phyloP scores from a whole-genome alignment of 352 stramenopile genomes.

The Porosira glacialis region DNA sequence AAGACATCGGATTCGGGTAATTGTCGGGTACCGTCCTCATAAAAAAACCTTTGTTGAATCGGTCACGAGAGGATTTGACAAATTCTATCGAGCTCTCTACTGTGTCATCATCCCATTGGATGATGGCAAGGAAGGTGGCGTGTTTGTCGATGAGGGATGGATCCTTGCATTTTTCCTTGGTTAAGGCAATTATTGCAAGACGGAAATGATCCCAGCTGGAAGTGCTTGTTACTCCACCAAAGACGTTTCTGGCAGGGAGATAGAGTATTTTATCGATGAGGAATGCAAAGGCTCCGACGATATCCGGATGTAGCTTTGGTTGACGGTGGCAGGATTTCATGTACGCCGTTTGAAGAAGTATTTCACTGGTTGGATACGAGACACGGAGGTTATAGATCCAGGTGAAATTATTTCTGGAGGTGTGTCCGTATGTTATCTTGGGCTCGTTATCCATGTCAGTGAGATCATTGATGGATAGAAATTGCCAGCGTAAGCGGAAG shows the following conservation, averaged over 20 bases:
- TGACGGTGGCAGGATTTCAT: constrained; percentile 11
- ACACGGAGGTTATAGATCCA: constrained; percentile 4
- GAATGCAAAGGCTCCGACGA: neutral
- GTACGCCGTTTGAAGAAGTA: constrained; percentile 2
- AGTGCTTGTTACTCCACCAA: constrained; percentile 16
- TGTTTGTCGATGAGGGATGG: constrained; percentile 20
- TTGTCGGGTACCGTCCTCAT: no score
- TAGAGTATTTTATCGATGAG: neutral
- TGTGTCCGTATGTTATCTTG: neutral
- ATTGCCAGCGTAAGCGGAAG: neutral
- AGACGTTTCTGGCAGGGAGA: constrained; percentile 28
- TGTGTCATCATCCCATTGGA: no score
- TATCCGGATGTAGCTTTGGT: constrained; percentile 5
- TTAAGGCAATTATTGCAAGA: constrained; percentile 12
- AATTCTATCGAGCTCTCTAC: no score
- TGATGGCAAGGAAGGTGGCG: constrained; percentile 10
- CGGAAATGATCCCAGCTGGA: constrained; percentile 31
- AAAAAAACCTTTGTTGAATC: no score
- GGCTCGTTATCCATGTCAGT: neutral
- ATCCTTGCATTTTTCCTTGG: neutral
- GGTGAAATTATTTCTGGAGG: neutral
- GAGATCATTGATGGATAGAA: constrained; percentile 1
- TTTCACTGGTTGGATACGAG: constrained; percentile 1
- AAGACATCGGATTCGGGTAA: no score
- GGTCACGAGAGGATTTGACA: no score